A percentile compares a stretch with the other conserved stretches of the same genome.
phyloP scores from a whole-genome alignment of 2,329 filamentous ascomycete species.

The Paraconiothyrium sp. region DNA sequence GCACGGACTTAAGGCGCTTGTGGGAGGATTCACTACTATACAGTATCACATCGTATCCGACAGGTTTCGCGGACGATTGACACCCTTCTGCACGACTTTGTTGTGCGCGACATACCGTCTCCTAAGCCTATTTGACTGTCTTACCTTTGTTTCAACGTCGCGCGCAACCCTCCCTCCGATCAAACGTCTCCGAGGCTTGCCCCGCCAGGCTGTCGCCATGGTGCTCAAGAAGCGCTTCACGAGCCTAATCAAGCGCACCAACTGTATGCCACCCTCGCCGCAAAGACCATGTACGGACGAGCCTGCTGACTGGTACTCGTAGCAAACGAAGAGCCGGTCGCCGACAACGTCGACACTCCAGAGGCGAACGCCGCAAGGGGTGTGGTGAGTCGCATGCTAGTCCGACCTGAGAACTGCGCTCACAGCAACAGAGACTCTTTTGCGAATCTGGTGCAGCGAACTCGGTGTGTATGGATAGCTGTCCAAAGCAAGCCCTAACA shows the following conservation, averaged over 20 bases:
- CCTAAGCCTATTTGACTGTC: not conserved
- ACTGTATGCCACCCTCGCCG: not conserved
- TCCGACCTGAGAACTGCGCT: slow-evolving; percentile 19
- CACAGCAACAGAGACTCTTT: slow-evolving; percentile 71
- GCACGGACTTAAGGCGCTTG: slow-evolving; percentile 8
- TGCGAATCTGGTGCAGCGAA: slow-evolving; percentile 77
- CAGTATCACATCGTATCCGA: not conserved
- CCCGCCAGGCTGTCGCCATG: slow-evolving; percentile 36
- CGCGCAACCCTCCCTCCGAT: not conserved
- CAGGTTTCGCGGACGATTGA: slow-evolving; percentile 15
- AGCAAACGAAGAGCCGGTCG: slow-evolving; percentile 41
- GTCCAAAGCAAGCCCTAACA: slow-evolving; percentile 26
- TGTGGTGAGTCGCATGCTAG: slow-evolving; percentile 65
- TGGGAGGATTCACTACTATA: not conserved
- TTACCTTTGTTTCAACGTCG: not conserved
- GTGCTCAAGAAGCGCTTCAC: slow-evolving; percentile 52
- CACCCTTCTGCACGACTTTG: slow-evolving; percentile 2
- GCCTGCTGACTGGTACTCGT: slow-evolving; percentile 11
- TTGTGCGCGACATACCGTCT: not conserved
- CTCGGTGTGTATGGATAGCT: slow-evolving; percentile 38
- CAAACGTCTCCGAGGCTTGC: slow-evolving; percentile 10
- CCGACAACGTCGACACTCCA: slow-evolving; percentile 64
- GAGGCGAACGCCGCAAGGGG: slow-evolving; percentile 72
- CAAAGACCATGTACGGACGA: not conserved
- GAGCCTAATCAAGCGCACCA: slow-evolving; percentile 39